phyloP scores from a whole-genome alignment of 257 asterid genomes.

The Perilla frutescens region DNA sequence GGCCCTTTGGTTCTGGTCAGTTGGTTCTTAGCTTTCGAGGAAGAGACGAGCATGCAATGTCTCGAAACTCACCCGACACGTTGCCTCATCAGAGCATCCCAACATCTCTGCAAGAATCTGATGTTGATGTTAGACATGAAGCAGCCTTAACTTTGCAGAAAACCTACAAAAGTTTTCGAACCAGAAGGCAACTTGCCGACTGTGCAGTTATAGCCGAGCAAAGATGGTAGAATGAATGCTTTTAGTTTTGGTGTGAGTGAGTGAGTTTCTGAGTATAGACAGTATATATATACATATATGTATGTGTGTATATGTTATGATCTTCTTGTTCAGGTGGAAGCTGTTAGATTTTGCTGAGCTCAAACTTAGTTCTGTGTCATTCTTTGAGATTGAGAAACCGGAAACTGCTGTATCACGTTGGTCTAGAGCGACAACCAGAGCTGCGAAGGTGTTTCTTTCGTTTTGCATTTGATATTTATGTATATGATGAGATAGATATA shows the following conservation, averaged over 20 bases:
- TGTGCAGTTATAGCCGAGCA: constrained; percentile 91
- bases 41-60: constrained; percentile 29
- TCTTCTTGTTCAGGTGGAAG: constrained; percentile 73
- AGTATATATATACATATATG: too few relatives aligned
- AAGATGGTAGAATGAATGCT: constrained; percentile 56
- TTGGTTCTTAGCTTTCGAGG: constrained; percentile 57
- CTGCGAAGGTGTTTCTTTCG: constrained; percentile 62
- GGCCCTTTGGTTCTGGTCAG: constrained; percentile 53
- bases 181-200: constrained; percentile 81
- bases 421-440: constrained; percentile 77
- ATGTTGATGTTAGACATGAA: constrained; percentile 40
- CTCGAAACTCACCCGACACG: background rate
- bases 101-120: constrained; percentile 20
- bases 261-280: background rate
- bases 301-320: too few relatives aligned
- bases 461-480: too few relatives aligned
- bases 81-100: background rate
- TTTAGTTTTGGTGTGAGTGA: background rate
- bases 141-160: constrained; percentile 84
- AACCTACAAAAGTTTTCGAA: constrained; percentile 83
- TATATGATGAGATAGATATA: too few relatives aligned
- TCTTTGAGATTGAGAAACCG: constrained; percentile 74
- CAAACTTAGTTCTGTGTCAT: constrained; percentile 67
- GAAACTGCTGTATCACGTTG: constrained; percentile 81
- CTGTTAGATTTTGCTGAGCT: constrained; percentile 83